Percentiles rank a stretch among this genome's conserved stretches.
phyloP scores from a whole-genome alignment of 2,329 filamentous ascomycete genomes.

The Dactylellina haptotyla region DNA sequence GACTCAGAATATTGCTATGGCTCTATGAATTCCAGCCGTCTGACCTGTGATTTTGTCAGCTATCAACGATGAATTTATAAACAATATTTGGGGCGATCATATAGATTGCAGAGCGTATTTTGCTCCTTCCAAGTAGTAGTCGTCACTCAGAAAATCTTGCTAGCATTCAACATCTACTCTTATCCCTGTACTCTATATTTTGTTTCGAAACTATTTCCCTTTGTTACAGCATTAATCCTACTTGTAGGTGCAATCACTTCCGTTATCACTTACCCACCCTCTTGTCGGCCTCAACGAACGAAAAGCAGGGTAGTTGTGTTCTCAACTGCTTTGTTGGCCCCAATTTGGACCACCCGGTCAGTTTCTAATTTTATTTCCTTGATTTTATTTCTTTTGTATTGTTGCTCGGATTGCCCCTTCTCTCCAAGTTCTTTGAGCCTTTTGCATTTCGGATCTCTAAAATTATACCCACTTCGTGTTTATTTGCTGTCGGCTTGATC shows the following conservation, averaged over 20 bases:
- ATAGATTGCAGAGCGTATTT: too few species aligned
- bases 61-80: neutral
- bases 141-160: too few species aligned
- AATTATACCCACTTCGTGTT: constrained; percentile 42
- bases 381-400: constrained; percentile 41
- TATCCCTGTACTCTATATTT: too few species aligned
- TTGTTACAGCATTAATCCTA: neutral
- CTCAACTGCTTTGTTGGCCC: constrained; percentile 21
- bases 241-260: too few species aligned
- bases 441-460: constrained; percentile 25
- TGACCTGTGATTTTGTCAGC: too few species aligned
- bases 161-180: too few species aligned
- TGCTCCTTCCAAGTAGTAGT: too few species aligned
- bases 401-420: neutral
- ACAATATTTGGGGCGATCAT: too few species aligned
- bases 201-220: neutral
- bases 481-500: neutral
- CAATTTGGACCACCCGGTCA: constrained; percentile 25
- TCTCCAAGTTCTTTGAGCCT: constrained; percentile 5
- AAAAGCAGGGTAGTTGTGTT: constrained; percentile 30
- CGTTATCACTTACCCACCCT: neutral
- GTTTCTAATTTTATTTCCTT: constrained; percentile 18
- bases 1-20: constrained; percentile 37
- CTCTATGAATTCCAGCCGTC: constrained; percentile 19
- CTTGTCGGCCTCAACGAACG: constrained; percentile 23